phyloP scores from a whole-genome alignment of 768 basidiomycete species.

The Mycena metata region DNA sequence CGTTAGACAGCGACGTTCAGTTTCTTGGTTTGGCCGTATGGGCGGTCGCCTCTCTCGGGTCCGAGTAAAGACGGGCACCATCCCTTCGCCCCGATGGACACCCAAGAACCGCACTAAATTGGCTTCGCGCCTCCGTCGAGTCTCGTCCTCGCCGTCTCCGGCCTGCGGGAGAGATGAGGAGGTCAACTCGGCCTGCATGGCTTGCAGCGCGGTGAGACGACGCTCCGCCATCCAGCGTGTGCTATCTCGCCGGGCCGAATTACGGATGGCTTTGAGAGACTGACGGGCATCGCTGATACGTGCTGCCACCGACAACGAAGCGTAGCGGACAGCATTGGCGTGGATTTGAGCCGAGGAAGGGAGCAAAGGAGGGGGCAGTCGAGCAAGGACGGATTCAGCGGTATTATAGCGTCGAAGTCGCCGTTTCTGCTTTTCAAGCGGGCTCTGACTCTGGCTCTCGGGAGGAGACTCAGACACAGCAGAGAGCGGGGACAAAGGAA shows the following conservation, averaged over 20 bases:
- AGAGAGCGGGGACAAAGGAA: conserved; percentile 32
- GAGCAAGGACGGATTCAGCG: conserved; percentile 30
- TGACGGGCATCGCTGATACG: conserved; percentile 24
- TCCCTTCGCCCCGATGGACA: conserved; percentile 1
- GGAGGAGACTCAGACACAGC: conserved; percentile 3
- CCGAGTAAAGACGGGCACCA: conserved; percentile 36
- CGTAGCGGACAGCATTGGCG: conserved; percentile 22
- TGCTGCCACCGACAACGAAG: conserved; percentile 12
- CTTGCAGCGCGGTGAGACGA: conserved; percentile 25
- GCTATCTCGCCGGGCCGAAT: conserved; percentile 18
- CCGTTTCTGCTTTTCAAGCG: conserved; percentile 35
- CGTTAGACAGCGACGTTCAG: conserved; percentile 18
- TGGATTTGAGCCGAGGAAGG: conserved; percentile 17
- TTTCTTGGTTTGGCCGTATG: neutral
- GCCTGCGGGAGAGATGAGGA: neutral
- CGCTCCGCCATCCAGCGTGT: conserved; percentile 37
- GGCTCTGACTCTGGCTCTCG: conserved; percentile 17
- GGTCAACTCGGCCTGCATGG: conserved; percentile 17
- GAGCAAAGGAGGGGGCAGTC: conserved; percentile 6
- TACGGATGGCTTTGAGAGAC: conserved; percentile 3
- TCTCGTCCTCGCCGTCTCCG: neutral
- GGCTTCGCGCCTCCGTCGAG: conserved; percentile 11
- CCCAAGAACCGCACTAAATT: conserved; percentile 35
- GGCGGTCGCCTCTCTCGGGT: conserved; percentile 9
- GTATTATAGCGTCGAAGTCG: conserved; percentile 32